Evolutionary conservation across 768 basidiomycete genomes (phyloP), one percentile per base, ranked within the genome.

Genomic region (Suillus subaureus): DNA sequence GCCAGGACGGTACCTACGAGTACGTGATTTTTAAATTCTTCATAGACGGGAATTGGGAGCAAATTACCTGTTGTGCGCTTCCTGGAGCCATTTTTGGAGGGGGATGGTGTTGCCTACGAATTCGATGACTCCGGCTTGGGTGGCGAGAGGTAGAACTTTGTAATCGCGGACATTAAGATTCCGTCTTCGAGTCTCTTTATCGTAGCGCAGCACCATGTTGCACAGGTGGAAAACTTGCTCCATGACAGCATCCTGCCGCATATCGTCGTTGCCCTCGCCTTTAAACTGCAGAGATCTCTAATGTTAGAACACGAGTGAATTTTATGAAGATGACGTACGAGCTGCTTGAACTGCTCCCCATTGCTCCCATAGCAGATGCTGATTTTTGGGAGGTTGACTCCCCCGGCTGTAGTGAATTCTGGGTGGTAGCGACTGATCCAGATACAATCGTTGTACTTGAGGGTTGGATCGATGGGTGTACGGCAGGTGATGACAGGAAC

Each of bases 171-270:
- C 87, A 49, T 81, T 80, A 28, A 99, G 81, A 47, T 86, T 79
- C 12, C 97, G 88, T 61, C 85, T 83, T 61, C 84, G 82, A 0
- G 96, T 95, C 70, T 92, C 88, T 39, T 88, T 82, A 74, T 99
- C 95, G 21, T 81, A 82, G 2, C 72, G 72, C 18, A 99, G 83
- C 2, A 98, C 84, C 11, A 84, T 78, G 68, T 99, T 98, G 64
- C 96, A 91, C 23, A 99, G 83, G 23, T 87, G 87, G 72, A 99
- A 99, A 2, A 97, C 94, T 77, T 99, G 97, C 72, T 98, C 94
- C 96, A 99, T 98, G 61, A 99, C 95, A 1, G 96, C 96, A 73
- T 99, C 97, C 77, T 99, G 97, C 47, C 97, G 89, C 55, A 97
- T 75, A 71, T 99, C 97, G 70, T 99, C 97, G 12, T 87, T 83